These are phyloP conservation scores for Yarrowia sp. DNA, from an alignment of 805 yeast genomes.

Conservation along the genomic window DNA sequence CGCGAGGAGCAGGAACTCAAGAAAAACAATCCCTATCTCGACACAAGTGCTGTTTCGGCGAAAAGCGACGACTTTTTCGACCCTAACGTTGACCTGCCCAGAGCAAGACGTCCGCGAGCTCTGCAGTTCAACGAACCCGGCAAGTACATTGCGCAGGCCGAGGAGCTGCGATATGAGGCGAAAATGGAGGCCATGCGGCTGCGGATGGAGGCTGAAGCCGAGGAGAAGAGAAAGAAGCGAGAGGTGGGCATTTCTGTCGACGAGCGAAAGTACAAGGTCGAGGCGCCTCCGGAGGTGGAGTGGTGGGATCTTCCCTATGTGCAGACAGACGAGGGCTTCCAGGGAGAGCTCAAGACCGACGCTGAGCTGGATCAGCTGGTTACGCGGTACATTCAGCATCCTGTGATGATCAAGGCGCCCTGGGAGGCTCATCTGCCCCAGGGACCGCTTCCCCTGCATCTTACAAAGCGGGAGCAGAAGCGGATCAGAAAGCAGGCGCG, in stretches of 20 bases:
- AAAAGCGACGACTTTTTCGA: conserved; percentile 3
- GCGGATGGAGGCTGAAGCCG: conserved; percentile 39
- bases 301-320: conserved; percentile 85
- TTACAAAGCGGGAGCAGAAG: conserved; percentile 76
- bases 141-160: conserved; percentile 55
- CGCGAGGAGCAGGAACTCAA: conserved; percentile 22
- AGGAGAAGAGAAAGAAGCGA: conserved; percentile 42
- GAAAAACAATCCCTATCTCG: conserved; percentile 4
- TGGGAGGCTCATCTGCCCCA: conserved; percentile 50
- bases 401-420: conserved; percentile 61
- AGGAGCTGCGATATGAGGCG: conserved; percentile 47
- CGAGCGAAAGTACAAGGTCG: conserved; percentile 53
- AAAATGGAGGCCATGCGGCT: conserved; percentile 39
- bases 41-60: neutral
- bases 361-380: conserved; percentile 47
- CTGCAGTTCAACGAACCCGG: conserved; percentile 61
- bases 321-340: conserved; percentile 38
- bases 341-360: conserved; percentile 22
- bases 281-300: conserved; percentile 63
- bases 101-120: conserved; percentile 32
- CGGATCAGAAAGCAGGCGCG: conserved; percentile 70
- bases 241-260: conserved; percentile 53
- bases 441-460: conserved; percentile 47
- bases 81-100: conserved; percentile 4
- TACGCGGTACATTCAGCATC: conserved; percentile 77